phyloP scores from a whole-genome alignment of 2,329 filamentous ascomycete genomes.

The Zarea fungicola region DNA sequence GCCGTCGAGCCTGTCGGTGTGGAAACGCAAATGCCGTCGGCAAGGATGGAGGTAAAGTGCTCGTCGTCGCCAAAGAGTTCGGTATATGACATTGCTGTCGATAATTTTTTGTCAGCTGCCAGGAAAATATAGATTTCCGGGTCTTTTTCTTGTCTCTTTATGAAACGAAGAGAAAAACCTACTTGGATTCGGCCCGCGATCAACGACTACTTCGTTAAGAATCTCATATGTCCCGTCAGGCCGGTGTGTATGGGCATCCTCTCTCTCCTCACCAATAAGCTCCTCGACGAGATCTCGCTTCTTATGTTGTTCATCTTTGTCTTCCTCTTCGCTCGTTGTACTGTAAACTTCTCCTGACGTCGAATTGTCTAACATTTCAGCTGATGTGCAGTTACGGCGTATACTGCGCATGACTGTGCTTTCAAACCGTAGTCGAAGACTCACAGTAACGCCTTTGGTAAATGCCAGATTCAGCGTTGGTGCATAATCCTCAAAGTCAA shows the following conservation, averaged over 20 bases:
- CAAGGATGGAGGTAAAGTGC: constrained; percentile 89
- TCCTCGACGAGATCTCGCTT: constrained; percentile 78
- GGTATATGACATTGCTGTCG: constrained; percentile 76
- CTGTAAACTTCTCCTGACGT: background rate
- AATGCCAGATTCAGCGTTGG: constrained; percentile 68
- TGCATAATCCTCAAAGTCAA: constrained; percentile 76
- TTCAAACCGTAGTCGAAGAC: constrained; percentile 82
- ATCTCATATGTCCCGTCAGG: constrained; percentile 86
- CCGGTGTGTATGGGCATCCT: constrained; percentile 77
- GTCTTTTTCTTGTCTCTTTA: background rate
- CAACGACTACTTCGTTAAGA: constrained; percentile 93
- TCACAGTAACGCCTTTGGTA: constrained; percentile 79
- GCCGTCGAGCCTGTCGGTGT: constrained; percentile 93
- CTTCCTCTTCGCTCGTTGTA: constrained; percentile 25
- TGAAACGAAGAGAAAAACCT: constrained; percentile 32
- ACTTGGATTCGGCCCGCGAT: constrained; percentile 90
- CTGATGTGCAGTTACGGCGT: constrained; percentile 39
- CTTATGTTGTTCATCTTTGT: constrained; percentile 33
- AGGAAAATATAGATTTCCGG: too few species aligned
- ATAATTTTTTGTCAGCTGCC: background rate
- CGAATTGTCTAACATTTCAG: constrained; percentile 15
- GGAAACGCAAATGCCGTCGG: constrained; percentile 88
- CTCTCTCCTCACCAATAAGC: constrained; percentile 77
- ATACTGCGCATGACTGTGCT: constrained; percentile 81
- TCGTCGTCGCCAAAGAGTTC: constrained; percentile 94